Conservation (phyloP, 176 grass and related monocot genomes). For the Chloris gayana region DNA sequence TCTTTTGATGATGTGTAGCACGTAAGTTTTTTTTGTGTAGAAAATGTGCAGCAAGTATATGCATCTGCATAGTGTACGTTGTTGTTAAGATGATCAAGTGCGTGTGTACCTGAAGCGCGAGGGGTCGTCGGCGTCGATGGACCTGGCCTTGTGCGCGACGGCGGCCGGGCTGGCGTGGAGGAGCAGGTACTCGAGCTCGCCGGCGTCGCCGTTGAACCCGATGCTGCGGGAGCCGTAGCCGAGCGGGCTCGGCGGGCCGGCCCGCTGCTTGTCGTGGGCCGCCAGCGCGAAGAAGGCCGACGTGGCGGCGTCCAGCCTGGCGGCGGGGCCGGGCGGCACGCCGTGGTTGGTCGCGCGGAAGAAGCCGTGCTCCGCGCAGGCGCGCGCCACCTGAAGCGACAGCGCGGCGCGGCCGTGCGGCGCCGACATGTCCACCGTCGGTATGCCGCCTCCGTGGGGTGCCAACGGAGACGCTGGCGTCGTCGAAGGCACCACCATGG, state of each 20-base stretch:
- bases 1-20: background rate
- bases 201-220: conserved; percentile 84
- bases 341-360: conserved; percentile 79
- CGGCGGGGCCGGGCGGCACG: conserved; percentile 22
- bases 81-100: no score
- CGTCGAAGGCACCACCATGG: conserved; percentile 66
- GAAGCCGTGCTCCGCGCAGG: conserved; percentile 72
- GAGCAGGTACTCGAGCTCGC: conserved; percentile 95
- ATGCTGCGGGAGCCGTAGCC: conserved; percentile 86
- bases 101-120: conserved; percentile 71
- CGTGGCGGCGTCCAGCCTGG: conserved; percentile 57
- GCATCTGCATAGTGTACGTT: conserved; percentile 4
- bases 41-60: background rate
- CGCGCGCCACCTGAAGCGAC: conserved; percentile 47
- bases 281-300: conserved; percentile 67
- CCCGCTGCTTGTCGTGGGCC: conserved; percentile 60
- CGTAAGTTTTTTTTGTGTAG: background rate
- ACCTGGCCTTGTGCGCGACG: conserved; percentile 61
- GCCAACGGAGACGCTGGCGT: conserved; percentile 26
- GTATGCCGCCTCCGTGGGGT: conserved; percentile 34
- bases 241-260: conserved; percentile 80
- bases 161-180: conserved; percentile 71
- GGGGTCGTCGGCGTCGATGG: conserved; percentile 65
- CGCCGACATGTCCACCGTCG: conserved; percentile 71
- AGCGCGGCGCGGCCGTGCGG: conserved; percentile 28